Percentiles rank a stretch among this genome's conserved stretches.
Evolutionary conservation across 768 basidiomycete species (phyloP).

Genomic region (Rhodocollybia butyracea): DNA sequence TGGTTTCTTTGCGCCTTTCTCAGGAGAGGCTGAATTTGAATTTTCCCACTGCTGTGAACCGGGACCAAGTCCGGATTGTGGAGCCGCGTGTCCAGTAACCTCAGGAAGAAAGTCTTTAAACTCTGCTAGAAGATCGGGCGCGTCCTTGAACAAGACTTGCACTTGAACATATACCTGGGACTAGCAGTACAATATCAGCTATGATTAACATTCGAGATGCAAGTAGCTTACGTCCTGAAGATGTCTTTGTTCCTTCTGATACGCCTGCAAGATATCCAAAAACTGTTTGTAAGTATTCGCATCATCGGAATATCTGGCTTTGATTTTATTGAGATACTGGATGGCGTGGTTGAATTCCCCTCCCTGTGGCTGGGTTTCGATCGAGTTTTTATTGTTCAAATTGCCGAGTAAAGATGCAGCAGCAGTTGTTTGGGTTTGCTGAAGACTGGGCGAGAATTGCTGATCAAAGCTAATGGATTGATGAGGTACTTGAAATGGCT

Average conservation of each 20-base stretch:
- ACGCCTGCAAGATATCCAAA: slow-evolving; percentile 82
- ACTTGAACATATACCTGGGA: slow-evolving; percentile 82
- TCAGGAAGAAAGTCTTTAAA: slow-evolving; percentile 84
- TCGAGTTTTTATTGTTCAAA: slow-evolving; percentile 45
- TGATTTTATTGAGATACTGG: slow-evolving; percentile 98
- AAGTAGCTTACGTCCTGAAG: slow-evolving; percentile 60
- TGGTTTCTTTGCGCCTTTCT: slow-evolving; percentile 41
- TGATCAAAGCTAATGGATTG: slow-evolving; percentile 33
- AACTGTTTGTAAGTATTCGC: slow-evolving; percentile 93
- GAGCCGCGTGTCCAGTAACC: slow-evolving; percentile 37
- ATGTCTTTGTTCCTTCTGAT: slow-evolving; percentile 80
- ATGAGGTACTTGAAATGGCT: slow-evolving; percentile 34
- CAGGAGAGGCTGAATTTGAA: slow-evolving; percentile 37
- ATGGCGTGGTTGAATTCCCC: slow-evolving; percentile 93
- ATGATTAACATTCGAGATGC: slow-evolving; percentile 9
- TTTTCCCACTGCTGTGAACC: slow-evolving; percentile 31
- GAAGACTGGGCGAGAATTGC: slow-evolving; percentile 43
- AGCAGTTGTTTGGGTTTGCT: slow-evolving; percentile 46
- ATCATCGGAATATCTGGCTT: slow-evolving; percentile 83
- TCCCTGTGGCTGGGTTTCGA: slow-evolving; percentile 45
- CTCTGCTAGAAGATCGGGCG: slow-evolving; percentile 73
- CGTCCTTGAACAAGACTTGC: slow-evolving; percentile 75
- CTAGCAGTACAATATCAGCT: slow-evolving; percentile 26
- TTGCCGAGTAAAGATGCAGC: slow-evolving; percentile 67
- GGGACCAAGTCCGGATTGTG: slow-evolving; percentile 27